phyloP scores from a whole-genome alignment of 495 filamentous ascomycete species.

The Filosporella fistucella region DNA sequence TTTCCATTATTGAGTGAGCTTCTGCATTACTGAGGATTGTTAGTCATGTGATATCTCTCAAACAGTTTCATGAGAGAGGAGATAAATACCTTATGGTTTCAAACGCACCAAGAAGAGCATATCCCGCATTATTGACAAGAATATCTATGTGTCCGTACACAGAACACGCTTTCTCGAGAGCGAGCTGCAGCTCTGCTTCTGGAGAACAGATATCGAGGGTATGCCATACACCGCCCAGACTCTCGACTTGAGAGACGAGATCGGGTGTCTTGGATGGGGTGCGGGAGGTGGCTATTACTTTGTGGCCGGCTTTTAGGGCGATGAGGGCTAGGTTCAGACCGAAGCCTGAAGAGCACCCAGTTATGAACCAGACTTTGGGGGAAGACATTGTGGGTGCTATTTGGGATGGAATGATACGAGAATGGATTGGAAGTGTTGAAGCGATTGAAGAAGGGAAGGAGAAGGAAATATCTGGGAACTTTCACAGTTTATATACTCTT shows the following conservation, averaged over 20 bases:
- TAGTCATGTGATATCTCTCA: conserved; percentile 21
- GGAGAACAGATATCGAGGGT: conserved; percentile 40
- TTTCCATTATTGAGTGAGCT: conserved; percentile 31
- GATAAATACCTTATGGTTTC: conserved; percentile 38
- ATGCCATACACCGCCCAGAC: conserved; percentile 36
- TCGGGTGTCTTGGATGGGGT: conserved; percentile 26
- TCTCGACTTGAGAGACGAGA: conserved; percentile 38
- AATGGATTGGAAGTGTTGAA: background rate
- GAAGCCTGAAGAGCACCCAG: conserved; percentile 37
- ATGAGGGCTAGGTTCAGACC: conserved; percentile 31
- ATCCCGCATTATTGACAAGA: conserved; percentile 49
- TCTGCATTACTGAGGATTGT: conserved; percentile 29
- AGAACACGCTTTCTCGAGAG: conserved; percentile 35
- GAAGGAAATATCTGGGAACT: too few relatives aligned
- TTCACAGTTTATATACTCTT: too few relatives aligned
- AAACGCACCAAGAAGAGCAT: conserved; percentile 41
- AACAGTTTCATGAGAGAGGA: conserved; percentile 35
- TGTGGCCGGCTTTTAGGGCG: conserved; percentile 29
- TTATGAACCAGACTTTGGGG: conserved; percentile 32
- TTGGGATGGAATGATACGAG: background rate
- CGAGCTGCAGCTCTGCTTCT: conserved; percentile 28
- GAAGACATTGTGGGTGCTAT: background rate
- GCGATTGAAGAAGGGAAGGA: too few relatives aligned
- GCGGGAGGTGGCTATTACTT: conserved; percentile 50
- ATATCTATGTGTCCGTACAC: conserved; percentile 48